phyloP scores from a whole-genome alignment of 2,329 filamentous ascomycete genomes.

The Geosmithia putterillii region DNA sequence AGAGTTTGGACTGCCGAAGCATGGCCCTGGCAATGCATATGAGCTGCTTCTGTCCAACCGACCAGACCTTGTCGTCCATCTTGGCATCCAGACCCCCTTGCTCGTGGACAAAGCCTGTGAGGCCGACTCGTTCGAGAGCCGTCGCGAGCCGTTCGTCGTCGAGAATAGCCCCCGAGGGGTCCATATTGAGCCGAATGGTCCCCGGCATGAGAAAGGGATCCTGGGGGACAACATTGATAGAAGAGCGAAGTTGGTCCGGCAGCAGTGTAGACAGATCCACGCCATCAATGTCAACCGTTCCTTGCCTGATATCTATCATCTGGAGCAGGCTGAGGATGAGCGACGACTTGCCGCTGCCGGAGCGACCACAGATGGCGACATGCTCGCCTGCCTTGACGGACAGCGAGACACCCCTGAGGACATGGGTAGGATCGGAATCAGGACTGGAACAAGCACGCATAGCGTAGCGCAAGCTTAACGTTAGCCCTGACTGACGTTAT shows the following conservation, averaged over 20 bases:
- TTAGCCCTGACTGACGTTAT: too few relatives aligned
- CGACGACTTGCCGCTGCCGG: conserved; percentile 27
- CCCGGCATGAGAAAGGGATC: conserved; percentile 34
- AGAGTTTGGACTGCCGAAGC: conserved; percentile 15
- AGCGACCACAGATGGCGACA: conserved; percentile 18
- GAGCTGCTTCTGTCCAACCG: conserved; percentile 46
- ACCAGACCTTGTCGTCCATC: conserved; percentile 31
- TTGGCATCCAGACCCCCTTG: conserved; percentile 12
- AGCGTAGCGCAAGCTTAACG: too few relatives aligned
- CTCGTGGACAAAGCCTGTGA: conserved; percentile 11
- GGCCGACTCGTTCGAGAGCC: conserved; percentile 12
- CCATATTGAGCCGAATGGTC: conserved; percentile 24
- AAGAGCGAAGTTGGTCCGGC: conserved; percentile 24
- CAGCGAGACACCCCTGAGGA: conserved; percentile 11
- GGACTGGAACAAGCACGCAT: conserved; percentile 8
- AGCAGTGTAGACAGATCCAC: conserved; percentile 22
- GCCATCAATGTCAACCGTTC: conserved; percentile 26
- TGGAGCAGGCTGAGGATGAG: conserved; percentile 21
- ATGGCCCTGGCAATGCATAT: conserved; percentile 34
- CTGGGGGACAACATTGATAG: conserved; percentile 35
- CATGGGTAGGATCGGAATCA: conserved; percentile 2
- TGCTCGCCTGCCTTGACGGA: conserved; percentile 13
- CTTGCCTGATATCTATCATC: conserved; percentile 20
- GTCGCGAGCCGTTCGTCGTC: conserved; percentile 16
- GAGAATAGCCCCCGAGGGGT: conserved; percentile 14